Percentiles rank a stretch among this genome's conserved stretches.
phyloP scores from a whole-genome alignment of 257 asterid species.

The Penstemon davidsonii region DNA sequence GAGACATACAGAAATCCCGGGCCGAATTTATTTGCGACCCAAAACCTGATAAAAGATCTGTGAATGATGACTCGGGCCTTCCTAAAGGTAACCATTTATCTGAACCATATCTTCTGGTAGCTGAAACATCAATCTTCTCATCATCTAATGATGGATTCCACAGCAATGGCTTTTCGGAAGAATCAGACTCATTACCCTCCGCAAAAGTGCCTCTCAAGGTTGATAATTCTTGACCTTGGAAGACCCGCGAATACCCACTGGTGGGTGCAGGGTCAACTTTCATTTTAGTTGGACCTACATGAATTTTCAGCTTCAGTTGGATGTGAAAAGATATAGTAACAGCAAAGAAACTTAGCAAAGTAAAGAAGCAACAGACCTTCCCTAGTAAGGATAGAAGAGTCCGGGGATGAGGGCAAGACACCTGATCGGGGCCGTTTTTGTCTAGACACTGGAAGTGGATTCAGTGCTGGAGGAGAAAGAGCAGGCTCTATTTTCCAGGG shows the following conservation, averaged over 20 bases:
- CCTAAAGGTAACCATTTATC: constrained; percentile 68
- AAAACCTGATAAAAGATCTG: constrained; percentile 79
- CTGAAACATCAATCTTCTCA: constrained; percentile 47
- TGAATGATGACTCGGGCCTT: constrained; percentile 69
- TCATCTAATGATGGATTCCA: constrained; percentile 63
- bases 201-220: constrained; percentile 72
- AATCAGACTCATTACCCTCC: constrained; percentile 65
- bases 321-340: constrained; percentile 20
- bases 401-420: constrained; percentile 71
- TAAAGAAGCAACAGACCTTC: constrained; percentile 55
- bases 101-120: constrained; percentile 51
- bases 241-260: constrained; percentile 74
- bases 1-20: constrained; percentile 44
- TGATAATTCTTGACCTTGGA: constrained; percentile 91
- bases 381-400: constrained; percentile 74
- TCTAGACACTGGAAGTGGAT: constrained; percentile 76
- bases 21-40: constrained; percentile 56
- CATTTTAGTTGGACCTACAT: constrained; percentile 66
- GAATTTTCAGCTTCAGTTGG: constrained; percentile 3
- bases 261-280: constrained; percentile 70
- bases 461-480: constrained; percentile 79
- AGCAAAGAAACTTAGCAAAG: constrained; percentile 17
- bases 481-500: constrained; percentile 98
- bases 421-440: constrained; percentile 76
- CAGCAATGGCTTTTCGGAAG: constrained; percentile 58